Conservation (phyloP, 83 land plant species). For the Picea mariana region DNA sequence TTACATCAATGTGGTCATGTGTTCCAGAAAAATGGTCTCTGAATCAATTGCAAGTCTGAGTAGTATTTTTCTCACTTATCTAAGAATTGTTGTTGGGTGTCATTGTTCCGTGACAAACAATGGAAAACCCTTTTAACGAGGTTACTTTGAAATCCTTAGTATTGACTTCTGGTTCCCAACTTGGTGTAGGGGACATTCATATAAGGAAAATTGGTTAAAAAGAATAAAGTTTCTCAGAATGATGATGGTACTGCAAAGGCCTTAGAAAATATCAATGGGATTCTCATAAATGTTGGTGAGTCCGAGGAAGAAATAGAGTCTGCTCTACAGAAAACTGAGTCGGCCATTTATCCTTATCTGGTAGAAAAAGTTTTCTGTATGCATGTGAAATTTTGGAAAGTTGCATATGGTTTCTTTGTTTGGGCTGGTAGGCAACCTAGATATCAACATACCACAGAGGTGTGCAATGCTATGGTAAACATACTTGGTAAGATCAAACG, state of each 20-base stretch:
- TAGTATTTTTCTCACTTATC: no score
- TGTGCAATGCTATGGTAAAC: neutral
- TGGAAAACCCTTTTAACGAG: no score
- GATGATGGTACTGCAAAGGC: neutral
- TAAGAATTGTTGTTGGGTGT: no score
- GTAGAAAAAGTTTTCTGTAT: constrained; percentile 35
- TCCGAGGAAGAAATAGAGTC: neutral
- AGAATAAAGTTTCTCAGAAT: neutral
- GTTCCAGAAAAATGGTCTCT: no score
- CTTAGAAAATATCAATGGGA: neutral
- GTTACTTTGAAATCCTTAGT: no score
- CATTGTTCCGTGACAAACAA: no score
- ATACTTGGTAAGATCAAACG: neutral
- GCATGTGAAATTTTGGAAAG: constrained; percentile 54
- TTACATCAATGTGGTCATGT: no score
- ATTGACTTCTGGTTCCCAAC: no score
- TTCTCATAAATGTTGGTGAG: neutral
- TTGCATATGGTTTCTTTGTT: constrained; percentile 51
- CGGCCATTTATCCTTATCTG: neutral
- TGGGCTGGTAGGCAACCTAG: constrained; percentile 36
- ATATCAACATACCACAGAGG: neutral
- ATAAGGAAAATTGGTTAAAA: no score
- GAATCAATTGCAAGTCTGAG: no score
- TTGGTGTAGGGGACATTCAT: no score
- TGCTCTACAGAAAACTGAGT: neutral